Base-by-base conservation (phyloP, 257 asterid species). In the Eucommia ulmoides region DNA sequence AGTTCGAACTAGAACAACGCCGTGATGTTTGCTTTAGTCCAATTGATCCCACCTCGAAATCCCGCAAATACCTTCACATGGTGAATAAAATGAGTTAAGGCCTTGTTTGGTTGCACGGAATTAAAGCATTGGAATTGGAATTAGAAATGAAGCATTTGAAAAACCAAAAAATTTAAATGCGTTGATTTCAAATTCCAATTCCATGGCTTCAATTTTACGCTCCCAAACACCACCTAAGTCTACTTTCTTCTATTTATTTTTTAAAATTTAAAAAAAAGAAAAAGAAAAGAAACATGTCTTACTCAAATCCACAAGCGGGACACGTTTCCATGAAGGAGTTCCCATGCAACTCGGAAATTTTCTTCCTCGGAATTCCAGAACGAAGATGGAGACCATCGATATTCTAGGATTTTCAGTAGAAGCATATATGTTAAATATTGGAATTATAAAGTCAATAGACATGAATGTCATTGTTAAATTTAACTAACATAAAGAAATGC, bases 381-480 rank as follows among this genome's bases (percentile, higher is more conserved):
- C 97, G 96, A 51, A 89, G 87, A 71, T 89, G 97, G 57, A 89
- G 85, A 51, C 93, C 87, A 57, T 89, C 97, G 58, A 89, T 78
- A 62, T 89, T 89, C 97, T 89, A 72, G 54, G 60, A 71, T 52
- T 57, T 64, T n/a, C n/a, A n/a, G n/a, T n/a, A n/a, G n/a, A n/a
- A n/a, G n/a, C n/a, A n/a, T n/a, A n/a, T n/a, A n/a, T n/a, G n/a
- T n/a, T 11, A 11, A 35, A 18, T 18, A 35, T 35, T 9, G 44
- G 44, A 35, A 9, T 35, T 18, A 35, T 15, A 35, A 35, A 35
- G n/a, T 35, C 44, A 35, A 35, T n/a, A n/a, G n/a, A n/a, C n/a
- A n/a, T n/a, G n/a, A n/a, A n/a, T n/a, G n/a, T n/a, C n/a, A n/a
- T n/a, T n/a, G n/a, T n/a, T n/a, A n/a, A n/a, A n/a, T n/a, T n/a